Conservation (phyloP, 805 yeast species). For the Wickerhamiella slavikovae region DNA sequence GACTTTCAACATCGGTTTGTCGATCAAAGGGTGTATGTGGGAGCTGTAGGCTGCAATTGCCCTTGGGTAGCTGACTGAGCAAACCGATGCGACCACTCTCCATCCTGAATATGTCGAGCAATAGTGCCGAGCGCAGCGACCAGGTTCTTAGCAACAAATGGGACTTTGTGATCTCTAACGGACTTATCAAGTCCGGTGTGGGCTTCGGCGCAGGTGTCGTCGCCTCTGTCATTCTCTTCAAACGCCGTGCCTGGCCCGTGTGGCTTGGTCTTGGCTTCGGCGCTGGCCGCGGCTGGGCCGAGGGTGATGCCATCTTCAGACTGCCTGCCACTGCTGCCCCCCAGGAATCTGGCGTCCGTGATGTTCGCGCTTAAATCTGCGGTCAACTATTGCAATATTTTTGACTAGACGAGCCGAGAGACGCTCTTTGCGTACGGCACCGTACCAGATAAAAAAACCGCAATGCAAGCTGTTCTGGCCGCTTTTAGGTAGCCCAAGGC, state of each 20-base stretch:
- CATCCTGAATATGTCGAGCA: too few species aligned
- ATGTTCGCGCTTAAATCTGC: constrained; percentile 9
- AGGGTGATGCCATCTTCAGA: constrained; percentile 93
- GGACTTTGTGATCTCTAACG: constrained; percentile 92
- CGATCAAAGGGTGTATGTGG: too few species aligned
- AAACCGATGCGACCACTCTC: too few species aligned
- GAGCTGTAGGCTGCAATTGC: too few species aligned
- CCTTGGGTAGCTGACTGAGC: too few species aligned
- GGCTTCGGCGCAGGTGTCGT: constrained; percentile 96
- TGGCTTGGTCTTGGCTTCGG: constrained; percentile 97
- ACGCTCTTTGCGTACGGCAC: too few species aligned
- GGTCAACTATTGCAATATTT: neutral
- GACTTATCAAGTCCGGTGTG: constrained; percentile 82
- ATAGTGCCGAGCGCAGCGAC: constrained; percentile 15
- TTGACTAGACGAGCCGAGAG: too few species aligned
- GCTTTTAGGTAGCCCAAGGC: too few species aligned
- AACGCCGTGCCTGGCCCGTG: constrained; percentile 91
- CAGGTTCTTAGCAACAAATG: constrained; percentile 26
- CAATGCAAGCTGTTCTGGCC: too few species aligned
- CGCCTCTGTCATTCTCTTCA: constrained; percentile 74
- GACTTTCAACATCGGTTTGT: too few species aligned
- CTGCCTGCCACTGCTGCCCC: constrained; percentile 4
- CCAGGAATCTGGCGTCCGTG: constrained; percentile 15
- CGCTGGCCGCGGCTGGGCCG: constrained; percentile 92
- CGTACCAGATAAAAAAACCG: too few species aligned